Base-by-base conservation (phyloP, 148 eudicot genomes). In the Limonium bicolor region DNA sequence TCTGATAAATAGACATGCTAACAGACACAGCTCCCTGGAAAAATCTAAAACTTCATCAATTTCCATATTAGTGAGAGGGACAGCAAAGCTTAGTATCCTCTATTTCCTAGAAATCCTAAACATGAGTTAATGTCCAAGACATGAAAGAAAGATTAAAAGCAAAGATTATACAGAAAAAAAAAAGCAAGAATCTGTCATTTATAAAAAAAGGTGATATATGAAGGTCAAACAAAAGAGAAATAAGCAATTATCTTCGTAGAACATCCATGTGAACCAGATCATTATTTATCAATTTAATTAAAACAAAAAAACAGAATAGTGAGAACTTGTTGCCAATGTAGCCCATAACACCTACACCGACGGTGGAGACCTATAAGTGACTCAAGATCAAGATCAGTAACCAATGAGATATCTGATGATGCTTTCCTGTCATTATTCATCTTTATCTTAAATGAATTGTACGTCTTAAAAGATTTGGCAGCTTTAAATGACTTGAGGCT, bases 341-440 rank as follows among this genome's bases (percentile, higher is more conserved):
- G 40, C 68, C 62, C 58, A 51, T 46, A 20, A n/a, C n/a, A n/a
- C n/a, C n/a, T n/a, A n/a, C n/a, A n/a, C 61, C 68, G 6, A 63
- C 62, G 51, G 62, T 56, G 24, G 68, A 63, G 17, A 63, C 68
- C 46, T 46, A 56, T 24, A 63, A 10, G 39, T 7, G 88, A 62
- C 63, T 76, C 86, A 48, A 87, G 76, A 71, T 82, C 76, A 55
- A 82, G 48, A 34, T 69, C 77, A 2, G 67, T 68, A 27, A 76
- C 67, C 17, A 65, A 55, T 28, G 66, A 19, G 53, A 59, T 65
- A 47, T 69, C 76, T 16, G 94, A 50, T 15, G 39, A 36, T 23
- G 43, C 48, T 58, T 61, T 58, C 36, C 39, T 63, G 15, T 71
- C 70, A 60, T 25, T 58, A 39, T 32, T 55, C 41, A 45, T 36